Evolutionary conservation across 768 basidiomycete species (phyloP).

Genomic region (Amanita exitialis): DNA sequence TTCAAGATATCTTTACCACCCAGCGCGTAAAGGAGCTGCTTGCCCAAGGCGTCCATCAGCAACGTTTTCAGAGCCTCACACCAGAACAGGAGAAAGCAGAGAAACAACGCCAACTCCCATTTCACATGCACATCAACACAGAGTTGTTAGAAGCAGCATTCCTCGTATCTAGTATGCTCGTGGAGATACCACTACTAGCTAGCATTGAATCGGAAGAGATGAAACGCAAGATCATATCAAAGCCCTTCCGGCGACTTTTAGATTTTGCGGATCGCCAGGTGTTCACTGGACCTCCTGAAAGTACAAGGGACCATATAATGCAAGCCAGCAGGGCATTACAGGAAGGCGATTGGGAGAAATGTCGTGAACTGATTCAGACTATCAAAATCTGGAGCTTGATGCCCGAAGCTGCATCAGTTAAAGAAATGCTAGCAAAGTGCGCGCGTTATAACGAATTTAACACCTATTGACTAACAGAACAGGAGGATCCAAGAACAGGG

Average conservation of each 20-base stretch:
- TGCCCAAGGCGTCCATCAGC: slow-evolving; percentile 92
- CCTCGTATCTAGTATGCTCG: slow-evolving; percentile 96
- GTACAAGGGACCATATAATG: slow-evolving; percentile 98
- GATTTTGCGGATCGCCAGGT: slow-evolving; percentile 97
- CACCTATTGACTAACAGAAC: slow-evolving; percentile 2
- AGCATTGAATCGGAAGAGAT: slow-evolving; percentile 92
- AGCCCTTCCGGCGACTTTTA: slow-evolving; percentile 88
- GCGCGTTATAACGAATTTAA: slow-evolving; percentile 14
- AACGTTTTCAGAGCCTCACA: slow-evolving; percentile 75
- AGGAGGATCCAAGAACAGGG: slow-evolving; percentile 99
- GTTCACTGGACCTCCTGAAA: slow-evolving; percentile 98
- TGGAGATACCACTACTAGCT: slow-evolving; percentile 92
- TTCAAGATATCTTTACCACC: slow-evolving; percentile 94
- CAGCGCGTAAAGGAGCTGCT: slow-evolving; percentile 96
- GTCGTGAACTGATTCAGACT: slow-evolving; percentile 84
- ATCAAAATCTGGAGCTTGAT: slow-evolving; percentile 99
- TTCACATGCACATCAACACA: slow-evolving; percentile 99
- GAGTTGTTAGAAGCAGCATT: slow-evolving; percentile 96
- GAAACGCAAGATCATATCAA: slow-evolving; percentile 89
- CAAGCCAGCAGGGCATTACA: slow-evolving; percentile 96
- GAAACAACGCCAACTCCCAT: slow-evolving; percentile 90
- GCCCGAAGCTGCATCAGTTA: slow-evolving; percentile 80
- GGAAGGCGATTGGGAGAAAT: slow-evolving; percentile 95
- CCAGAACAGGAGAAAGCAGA: slow-evolving; percentile 98
- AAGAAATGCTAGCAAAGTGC: slow-evolving; percentile 91